phyloP scores from a whole-genome alignment of 2,329 filamentous ascomycete genomes.

The Claviceps arundinis region DNA sequence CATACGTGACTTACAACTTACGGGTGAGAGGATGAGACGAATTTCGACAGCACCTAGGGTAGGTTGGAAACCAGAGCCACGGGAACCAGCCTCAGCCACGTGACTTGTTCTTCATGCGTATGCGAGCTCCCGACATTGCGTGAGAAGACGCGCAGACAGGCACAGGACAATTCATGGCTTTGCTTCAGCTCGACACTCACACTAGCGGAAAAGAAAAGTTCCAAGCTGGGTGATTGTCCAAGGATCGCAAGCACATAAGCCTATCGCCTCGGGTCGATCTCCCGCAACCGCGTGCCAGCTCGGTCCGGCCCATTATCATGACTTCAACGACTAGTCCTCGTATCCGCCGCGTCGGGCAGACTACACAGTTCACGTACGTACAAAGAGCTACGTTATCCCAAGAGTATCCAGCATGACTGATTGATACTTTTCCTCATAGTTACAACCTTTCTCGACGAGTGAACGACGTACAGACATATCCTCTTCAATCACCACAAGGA shows the following conservation, averaged over 20 bases:
- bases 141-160: neutral
- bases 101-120: neutral
- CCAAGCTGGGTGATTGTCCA: neutral
- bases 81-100: neutral
- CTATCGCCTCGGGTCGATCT: neutral
- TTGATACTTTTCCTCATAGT: slow-evolving; percentile 21
- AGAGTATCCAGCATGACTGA: neutral
- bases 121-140: neutral
- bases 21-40: too few relatives aligned
- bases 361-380: slow-evolving; percentile 34
- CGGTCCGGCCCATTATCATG: slow-evolving; percentile 14
- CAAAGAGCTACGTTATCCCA: neutral
- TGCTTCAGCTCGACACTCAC: neutral
- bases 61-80: neutral
- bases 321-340: slow-evolving; percentile 22
- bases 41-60: neutral
- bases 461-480: slow-evolving; percentile 47
- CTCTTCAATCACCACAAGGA: slow-evolving; percentile 47
- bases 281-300: slow-evolving; percentile 5
- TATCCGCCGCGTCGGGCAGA: slow-evolving; percentile 34
- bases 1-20: neutral
- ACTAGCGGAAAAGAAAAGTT: neutral
- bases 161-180: neutral
- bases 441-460: slow-evolving; percentile 46
- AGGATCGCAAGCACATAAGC: neutral